phyloP scores from a whole-genome alignment of 805 yeast species.

The Wickerhamiella azyma region DNA sequence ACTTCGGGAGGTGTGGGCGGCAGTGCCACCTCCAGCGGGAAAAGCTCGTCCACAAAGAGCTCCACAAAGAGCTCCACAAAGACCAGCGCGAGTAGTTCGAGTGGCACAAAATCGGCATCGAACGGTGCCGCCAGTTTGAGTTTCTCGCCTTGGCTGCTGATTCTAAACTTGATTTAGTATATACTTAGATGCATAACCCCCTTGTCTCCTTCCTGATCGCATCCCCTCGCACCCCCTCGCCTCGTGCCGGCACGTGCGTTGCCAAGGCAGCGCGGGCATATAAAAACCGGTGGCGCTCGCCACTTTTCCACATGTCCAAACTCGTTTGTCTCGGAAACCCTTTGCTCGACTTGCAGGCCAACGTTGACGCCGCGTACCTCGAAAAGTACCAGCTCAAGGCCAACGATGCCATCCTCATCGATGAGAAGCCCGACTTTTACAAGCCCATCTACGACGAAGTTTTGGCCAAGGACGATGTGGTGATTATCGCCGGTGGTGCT shows the following conservation, averaged over 20 bases:
- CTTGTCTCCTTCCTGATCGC: too few relatives aligned
- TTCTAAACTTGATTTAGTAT: too few relatives aligned
- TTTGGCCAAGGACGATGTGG: conserved; percentile 43
- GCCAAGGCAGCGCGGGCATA: too few relatives aligned
- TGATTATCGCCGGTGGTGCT: conserved; percentile 94
- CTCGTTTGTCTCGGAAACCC: conserved; percentile 89
- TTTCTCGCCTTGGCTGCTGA: too few relatives aligned
- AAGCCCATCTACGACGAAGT: conserved; percentile 76
- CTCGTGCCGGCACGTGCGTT: too few relatives aligned
- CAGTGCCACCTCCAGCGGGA: neutral
- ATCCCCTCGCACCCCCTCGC: too few relatives aligned
- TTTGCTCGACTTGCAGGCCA: conserved; percentile 72
- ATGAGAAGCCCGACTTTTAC: conserved; percentile 44
- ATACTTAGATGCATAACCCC: too few relatives aligned
- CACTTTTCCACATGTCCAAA: neutral
- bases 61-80: too few relatives aligned
- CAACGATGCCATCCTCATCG: conserved; percentile 82
- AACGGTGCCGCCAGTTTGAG: neutral
- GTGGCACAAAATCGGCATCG: neutral
- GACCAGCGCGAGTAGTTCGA: neutral
- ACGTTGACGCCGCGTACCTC: conserved; percentile 48
- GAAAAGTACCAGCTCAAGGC: conserved; percentile 73
- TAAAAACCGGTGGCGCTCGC: too few relatives aligned
- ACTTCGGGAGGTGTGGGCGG: neutral
- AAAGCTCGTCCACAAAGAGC: too few relatives aligned